A percentile compares a stretch with the other conserved stretches of the same genome.
These are phyloP conservation scores for Guillardia theta DNA, from an alignment of 78 protist species.

Conservation along the genomic window DNA sequence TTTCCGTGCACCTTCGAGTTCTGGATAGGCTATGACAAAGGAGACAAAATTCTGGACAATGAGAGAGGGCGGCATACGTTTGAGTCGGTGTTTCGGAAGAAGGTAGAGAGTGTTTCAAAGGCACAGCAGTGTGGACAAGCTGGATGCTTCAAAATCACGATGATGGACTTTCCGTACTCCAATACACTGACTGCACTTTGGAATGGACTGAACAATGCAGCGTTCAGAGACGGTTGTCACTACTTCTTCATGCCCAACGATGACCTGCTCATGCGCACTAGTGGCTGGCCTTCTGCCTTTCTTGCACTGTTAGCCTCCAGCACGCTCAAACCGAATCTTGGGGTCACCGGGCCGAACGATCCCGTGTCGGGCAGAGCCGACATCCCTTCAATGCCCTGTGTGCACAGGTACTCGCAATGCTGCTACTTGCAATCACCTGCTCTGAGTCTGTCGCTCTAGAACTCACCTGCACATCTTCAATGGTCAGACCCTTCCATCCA, in stretches of 20 bases:
- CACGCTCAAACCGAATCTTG: background rate
- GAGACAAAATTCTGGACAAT: background rate
- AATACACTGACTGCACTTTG: background rate
- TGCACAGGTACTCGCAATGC: background rate
- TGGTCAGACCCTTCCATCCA: background rate
- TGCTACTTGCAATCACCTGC: background rate
- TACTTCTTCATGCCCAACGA: conserved; percentile 2
- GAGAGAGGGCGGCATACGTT: background rate
- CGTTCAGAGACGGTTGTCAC: background rate
- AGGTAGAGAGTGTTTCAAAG: background rate
- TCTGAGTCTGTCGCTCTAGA: background rate
- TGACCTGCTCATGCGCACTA: background rate
- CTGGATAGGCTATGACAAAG: background rate
- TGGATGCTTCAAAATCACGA: background rate
- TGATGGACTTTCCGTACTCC: background rate
- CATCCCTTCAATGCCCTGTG: background rate
- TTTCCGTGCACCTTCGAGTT: background rate
- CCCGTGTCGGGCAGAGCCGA: background rate
- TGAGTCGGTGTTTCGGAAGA: background rate
- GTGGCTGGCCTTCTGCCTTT: background rate
- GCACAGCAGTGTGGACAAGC: too few species aligned
- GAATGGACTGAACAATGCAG: background rate
- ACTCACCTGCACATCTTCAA: background rate
- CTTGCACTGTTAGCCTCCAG: background rate
- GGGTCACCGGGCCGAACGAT: background rate